phyloP scores from a whole-genome alignment of 495 filamentous ascomycete genomes.

The Neurospora pannonica region DNA sequence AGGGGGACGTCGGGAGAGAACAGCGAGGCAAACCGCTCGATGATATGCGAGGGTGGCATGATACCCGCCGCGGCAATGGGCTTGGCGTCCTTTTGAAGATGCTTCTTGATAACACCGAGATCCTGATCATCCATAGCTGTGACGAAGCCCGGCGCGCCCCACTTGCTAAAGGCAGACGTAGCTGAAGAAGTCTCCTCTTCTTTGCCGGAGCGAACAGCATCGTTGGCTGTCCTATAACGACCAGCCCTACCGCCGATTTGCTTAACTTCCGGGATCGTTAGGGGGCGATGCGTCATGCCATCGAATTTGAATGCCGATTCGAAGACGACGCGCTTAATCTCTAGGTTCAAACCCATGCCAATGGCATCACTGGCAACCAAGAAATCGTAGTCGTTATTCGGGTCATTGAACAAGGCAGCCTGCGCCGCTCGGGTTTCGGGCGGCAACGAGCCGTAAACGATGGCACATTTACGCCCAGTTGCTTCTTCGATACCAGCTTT shows the following conservation, averaged over 20 bases:
- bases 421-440: conserved; percentile 89
- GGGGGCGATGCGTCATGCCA: conserved; percentile 35
- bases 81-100: conserved; percentile 52
- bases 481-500: conserved; percentile 65
- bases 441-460: conserved; percentile 86
- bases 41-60: conserved; percentile 52
- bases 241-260: conserved; percentile 94
- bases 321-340: conserved; percentile 86
- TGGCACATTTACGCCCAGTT: conserved; percentile 73
- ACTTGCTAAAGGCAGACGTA: conserved; percentile 13
- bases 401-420: conserved; percentile 87
- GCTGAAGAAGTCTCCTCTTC: conserved; percentile 29
- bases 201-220: conserved; percentile 25
- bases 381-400: conserved; percentile 87
- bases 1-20: conserved; percentile 72
- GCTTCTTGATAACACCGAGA: conserved; percentile 47
- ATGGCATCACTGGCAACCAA: conserved; percentile 93
- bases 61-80: conserved; percentile 69
- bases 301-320: conserved; percentile 62
- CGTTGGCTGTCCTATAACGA: conserved; percentile 64
- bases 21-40: conserved; percentile 64
- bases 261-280: conserved; percentile 72
- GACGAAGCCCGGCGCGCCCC: conserved; percentile 54
- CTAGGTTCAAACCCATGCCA: conserved; percentile 95
- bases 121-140: conserved; percentile 70